Evolutionary conservation across 139 green algal species (phyloP), one percentile per base, ranked within the genome.

Genomic region (Cymbomonas tetramitiformis): DNA sequence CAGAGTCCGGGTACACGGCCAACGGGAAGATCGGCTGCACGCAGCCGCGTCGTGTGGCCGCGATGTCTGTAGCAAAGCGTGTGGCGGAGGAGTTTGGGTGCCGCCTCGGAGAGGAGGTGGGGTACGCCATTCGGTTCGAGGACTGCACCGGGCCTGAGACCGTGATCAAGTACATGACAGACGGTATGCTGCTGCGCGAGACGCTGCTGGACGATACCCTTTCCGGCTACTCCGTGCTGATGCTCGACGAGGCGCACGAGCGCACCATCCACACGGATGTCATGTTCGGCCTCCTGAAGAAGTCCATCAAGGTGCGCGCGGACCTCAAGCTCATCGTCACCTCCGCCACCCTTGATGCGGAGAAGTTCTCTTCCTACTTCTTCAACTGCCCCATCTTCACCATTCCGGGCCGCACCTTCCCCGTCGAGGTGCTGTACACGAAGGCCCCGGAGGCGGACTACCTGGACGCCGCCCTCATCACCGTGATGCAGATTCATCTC

Each of bases 261-360:
- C 72, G 88, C n/a, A 83, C 74, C 10, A 78, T 97, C n/a, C 79
- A 87, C 64, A 86, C 83, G 5, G 88, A 96, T 67, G 88, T 98
- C 32, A 70, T 98, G 44, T 97, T 98, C 59, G 90, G 91, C 53
- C 87, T 98, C 53, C 71, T 98, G 44, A 93, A 91, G 47, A 80
- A 88, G 61, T 77, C 91, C 30, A 80, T 90, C 33, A 76, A 81
- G 2, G 49, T 69, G 40, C 73, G 88, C 12, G 70, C 83, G 4
- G 90, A 98, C 77, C 94, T 98, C 73, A 77, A 79, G 53, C 83
- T 98, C 30, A 93, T 98, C 29, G 90, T 98, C 30, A 98, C 90
- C 9, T 90, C 76, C 7, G 90, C 90, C 60, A 98, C 90, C 1
- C 76, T 98, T 29, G 74, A 79, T 21, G 53, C 72, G 4, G 55